Base-by-base conservation (phyloP, 495 filamentous ascomycete species). In the Neurospora sp. region DNA sequence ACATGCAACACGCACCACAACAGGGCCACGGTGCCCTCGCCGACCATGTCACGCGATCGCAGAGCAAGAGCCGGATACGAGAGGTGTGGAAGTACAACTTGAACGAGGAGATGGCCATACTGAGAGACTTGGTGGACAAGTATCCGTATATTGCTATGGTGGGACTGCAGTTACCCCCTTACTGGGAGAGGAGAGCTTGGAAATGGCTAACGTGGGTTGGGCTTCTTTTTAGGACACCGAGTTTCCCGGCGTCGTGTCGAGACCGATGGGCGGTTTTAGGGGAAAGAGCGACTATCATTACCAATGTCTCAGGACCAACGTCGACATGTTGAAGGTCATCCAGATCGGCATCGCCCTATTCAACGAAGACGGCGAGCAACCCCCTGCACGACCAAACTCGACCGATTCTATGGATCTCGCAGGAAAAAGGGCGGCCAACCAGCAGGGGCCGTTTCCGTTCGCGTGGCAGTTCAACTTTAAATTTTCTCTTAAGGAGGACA, bases 381-480 rank as follows among this genome's bases (percentile, higher is more conserved):
- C 91, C 8, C 93, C 92, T 10, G 86, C 90, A 4, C 89, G 87
- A 73, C 86, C 86, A 8, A 77, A 72, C 45, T 82, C 79, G 48
- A 85, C 89, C 40, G 89, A 93, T 73, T 83, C 84, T 81, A 83
- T 79, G 80, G 87, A 82, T 76, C 83, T 81, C 75, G 82, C 82
- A 4, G 79, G 74, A 17, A 73, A 75, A 42, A 79, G 81, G 74
- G 79, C 83, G 69, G 73, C 71, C 17, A 81, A 80, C 72, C 86
- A 83, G 71, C 85, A 91, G 68, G 82, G 88, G 8, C 88, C 90
- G 37, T 87, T 92, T 40, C 94, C 94, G 10, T 95, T 90, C 76
- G 97, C 96, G 22, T 99, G 96, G 96, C 94, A 97, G 75, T 99
- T 99, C 86, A 98, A 99, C 84, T 99, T 99, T 83, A 92, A 94